phyloP scores from a whole-genome alignment of 2,329 filamentous ascomycete genomes.

The Capronia americana region DNA sequence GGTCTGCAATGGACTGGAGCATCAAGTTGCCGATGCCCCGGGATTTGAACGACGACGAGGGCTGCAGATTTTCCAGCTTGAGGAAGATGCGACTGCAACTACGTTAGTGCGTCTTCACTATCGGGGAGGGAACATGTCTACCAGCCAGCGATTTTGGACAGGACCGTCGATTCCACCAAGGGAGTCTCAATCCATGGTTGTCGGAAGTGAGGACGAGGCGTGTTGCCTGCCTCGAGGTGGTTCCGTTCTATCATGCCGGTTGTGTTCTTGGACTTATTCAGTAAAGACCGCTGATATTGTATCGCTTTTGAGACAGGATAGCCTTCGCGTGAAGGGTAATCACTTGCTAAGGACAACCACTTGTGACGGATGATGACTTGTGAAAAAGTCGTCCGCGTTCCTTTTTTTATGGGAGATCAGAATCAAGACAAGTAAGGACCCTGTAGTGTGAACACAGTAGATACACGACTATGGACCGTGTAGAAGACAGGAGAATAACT shows the following conservation, averaged over 20 bases:
- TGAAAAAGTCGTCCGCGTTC: neutral
- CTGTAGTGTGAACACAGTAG: neutral
- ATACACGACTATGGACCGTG: neutral
- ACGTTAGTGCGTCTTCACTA: neutral
- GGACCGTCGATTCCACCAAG: constrained; percentile 46
- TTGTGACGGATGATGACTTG: no score
- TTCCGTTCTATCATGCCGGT: constrained; percentile 19
- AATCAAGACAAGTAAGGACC: neutral
- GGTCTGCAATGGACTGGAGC: constrained; percentile 70
- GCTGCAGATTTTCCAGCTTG: constrained; percentile 85
- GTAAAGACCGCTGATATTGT: neutral
- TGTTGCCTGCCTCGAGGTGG: neutral
- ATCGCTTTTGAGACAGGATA: neutral
- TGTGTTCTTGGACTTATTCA: neutral
- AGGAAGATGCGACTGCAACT: constrained; percentile 73
- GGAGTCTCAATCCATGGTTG: constrained; percentile 51
- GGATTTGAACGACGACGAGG: constrained; percentile 86
- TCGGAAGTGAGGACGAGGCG: constrained; percentile 12
- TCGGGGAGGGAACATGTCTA: constrained; percentile 27
- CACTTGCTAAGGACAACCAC: no score
- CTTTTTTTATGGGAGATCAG: neutral
- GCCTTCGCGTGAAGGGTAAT: neutral
- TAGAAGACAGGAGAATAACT: neutral
- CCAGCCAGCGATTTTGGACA: constrained; percentile 51
- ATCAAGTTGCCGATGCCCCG: constrained; percentile 47